Conservation (phyloP, 768 basidiomycete species). For the Jaapia argillacea region DNA sequence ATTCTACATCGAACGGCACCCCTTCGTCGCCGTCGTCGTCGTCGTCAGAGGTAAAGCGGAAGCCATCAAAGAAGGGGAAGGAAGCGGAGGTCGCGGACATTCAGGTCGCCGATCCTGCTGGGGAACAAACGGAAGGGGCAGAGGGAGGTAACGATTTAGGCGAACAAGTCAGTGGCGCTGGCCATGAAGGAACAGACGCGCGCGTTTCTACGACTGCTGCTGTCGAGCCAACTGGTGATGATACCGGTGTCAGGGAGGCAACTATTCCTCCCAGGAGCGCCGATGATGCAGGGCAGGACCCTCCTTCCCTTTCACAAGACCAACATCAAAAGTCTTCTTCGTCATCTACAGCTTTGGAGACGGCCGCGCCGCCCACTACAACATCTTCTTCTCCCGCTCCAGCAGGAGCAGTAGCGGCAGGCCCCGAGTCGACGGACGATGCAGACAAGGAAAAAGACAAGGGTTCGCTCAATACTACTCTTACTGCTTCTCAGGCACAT, state of each 20-base stretch:
- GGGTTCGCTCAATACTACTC: conserved; percentile 32
- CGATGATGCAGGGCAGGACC: not conserved
- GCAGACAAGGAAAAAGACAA: conserved; percentile 33
- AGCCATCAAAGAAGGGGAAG: not conserved
- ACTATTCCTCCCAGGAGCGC: not conserved
- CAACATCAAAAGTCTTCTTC: not conserved
- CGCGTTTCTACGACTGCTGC: not conserved
- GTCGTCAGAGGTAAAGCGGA: not conserved
- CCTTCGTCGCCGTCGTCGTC: not conserved
- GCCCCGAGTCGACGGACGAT: conserved; percentile 10
- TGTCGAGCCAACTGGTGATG: not conserved
- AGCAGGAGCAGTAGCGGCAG: not conserved
- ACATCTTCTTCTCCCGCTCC: not conserved
- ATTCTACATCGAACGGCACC: not conserved
- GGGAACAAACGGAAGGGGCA: not conserved
- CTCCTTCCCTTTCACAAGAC: not conserved
- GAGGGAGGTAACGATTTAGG: not conserved
- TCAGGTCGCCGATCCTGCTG: not conserved
- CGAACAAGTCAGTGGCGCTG: not conserved
- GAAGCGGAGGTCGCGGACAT: not conserved
- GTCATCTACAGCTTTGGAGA: not conserved
- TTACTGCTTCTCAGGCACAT: conserved; percentile 30
- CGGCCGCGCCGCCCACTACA: not conserved
- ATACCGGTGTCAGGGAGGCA: not conserved
- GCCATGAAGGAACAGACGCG: not conserved